A percentile compares a stretch with the other conserved stretches of the same genome.
Evolutionary conservation across 2,329 filamentous ascomycete species (phyloP).

Genomic region (Apiospora rasikravindrae): DNA sequence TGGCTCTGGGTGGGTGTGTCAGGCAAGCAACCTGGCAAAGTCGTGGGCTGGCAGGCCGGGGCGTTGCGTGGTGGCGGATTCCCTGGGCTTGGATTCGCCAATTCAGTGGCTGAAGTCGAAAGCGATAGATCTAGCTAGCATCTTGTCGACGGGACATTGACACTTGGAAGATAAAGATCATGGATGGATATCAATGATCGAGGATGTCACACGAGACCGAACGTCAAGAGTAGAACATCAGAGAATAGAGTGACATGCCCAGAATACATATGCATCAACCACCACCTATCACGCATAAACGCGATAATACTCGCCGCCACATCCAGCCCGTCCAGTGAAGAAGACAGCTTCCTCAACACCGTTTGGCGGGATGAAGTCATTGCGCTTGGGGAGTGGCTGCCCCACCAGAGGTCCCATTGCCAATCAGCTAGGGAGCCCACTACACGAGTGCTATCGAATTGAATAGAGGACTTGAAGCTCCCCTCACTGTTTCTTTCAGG

Average conservation of each 20-base stretch:
- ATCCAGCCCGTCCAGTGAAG: not conserved
- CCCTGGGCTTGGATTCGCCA: not conserved
- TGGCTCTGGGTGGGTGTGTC: constrained; percentile 11
- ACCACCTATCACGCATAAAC: not conserved
- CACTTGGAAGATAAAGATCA: not conserved
- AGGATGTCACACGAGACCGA: not conserved
- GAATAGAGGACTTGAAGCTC: not conserved
- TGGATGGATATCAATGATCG: not conserved
- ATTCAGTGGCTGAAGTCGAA: not conserved
- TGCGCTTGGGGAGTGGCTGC: not conserved
- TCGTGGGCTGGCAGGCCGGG: no score
- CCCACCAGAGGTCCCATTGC: constrained; percentile 13
- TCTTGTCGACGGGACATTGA: not conserved
- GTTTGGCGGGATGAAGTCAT: constrained; percentile 21
- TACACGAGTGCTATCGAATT: constrained; percentile 1
- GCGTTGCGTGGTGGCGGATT: not conserved
- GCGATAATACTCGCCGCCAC: constrained; percentile 12
- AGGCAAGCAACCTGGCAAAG: not conserved
- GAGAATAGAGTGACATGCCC: not conserved
- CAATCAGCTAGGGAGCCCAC: constrained; percentile 15
- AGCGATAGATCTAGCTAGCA: not conserved
- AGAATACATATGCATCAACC: not conserved
- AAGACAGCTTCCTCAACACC: constrained; percentile 3
- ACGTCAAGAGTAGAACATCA: not conserved
- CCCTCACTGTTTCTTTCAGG: constrained; percentile 9